Evolutionary conservation across 164 flowering plant genomes (phyloP), one percentile per base, ranked within the genome.

Genomic region (Magnolia kwangsiensis): DNA sequence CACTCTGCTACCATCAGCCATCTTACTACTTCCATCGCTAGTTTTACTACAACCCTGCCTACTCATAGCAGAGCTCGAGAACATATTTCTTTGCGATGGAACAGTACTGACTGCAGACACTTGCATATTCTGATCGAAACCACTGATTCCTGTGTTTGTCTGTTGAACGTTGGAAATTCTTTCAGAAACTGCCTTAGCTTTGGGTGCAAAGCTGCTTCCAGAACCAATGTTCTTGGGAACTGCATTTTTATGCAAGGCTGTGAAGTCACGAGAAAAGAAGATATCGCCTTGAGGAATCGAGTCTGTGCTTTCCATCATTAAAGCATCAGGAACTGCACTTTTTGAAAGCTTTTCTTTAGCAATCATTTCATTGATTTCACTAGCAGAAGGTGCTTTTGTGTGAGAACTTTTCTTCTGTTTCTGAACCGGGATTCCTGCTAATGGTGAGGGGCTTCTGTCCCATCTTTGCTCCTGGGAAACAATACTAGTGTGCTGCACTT

Each of bases 351-450:
- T 89, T 69, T 73, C 82, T 59, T 85, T 78, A 5, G 93, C 91
- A 55, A 87, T 75, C 78, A 89, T 83, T 82, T 88, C 95, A 74
- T 91, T 89, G 66, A 91, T 78, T 77, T 91, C 92, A 16, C 87
- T 87, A 1, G 82, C 85, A 1, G 89, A 75, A 23, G 88, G 86
- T 24, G 69, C 67, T 59, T 76, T 74, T 31, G 51, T 50, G 18
- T 76, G 69, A 18, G 79, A 67, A 72, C 66, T 69, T 63, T 80
- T 88, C 49, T 63, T 83, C 51, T 85, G 87, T 65, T 80, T 82
- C 73, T 73, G 76, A 20, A 77, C 68, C 59, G 6, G 71, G 76
- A 50, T 81, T 63, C 83, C 83, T 19, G 79, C 29, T 67, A 85
- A 74, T 27, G 84, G 83, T 14, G 81, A 83, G 8, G 49, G 79